phyloP scores from a whole-genome alignment of 352 stramenopile genomes.

The Pelagophyceae sp. region DNA sequence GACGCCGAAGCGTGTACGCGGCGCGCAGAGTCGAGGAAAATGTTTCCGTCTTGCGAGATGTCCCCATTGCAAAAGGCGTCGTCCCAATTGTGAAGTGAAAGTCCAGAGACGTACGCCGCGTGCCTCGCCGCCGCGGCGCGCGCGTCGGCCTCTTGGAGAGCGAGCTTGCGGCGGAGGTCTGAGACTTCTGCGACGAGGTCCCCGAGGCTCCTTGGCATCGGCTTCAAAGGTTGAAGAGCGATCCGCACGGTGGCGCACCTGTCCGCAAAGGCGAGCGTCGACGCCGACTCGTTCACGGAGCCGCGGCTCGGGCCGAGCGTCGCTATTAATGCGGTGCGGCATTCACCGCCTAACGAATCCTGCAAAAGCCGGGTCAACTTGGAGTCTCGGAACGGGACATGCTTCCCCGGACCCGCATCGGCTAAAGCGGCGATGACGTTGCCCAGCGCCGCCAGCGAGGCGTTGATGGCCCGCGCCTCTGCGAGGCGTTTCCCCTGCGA shows the following conservation, averaged over 20 bases:
- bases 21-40: too few species aligned
- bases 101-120: too few species aligned
- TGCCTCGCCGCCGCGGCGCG: too few species aligned
- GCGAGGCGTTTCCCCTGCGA: slow-evolving; percentile 7
- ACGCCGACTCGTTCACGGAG: neutral
- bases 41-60: too few species aligned
- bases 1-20: too few species aligned
- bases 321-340: neutral
- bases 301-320: neutral
- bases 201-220: neutral
- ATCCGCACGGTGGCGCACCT: slow-evolving; percentile 20
- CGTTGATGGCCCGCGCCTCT: slow-evolving; percentile 32
- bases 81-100: too few species aligned
- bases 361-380: neutral
- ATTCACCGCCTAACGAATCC: neutral
- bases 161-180: neutral
- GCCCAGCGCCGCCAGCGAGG: slow-evolving; percentile 29
- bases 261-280: slow-evolving; percentile 9
- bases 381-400: slow-evolving; percentile 15
- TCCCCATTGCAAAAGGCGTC: too few species aligned
- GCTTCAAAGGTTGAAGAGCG: too few species aligned
- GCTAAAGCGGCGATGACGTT: slow-evolving; percentile 32
- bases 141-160: neutral
- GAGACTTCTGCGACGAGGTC: neutral
- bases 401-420: neutral